A percentile compares a stretch with the other conserved stretches of the same genome.
Conservation (phyloP, 257 asterid genomes). For the Ballota nigra region DNA sequence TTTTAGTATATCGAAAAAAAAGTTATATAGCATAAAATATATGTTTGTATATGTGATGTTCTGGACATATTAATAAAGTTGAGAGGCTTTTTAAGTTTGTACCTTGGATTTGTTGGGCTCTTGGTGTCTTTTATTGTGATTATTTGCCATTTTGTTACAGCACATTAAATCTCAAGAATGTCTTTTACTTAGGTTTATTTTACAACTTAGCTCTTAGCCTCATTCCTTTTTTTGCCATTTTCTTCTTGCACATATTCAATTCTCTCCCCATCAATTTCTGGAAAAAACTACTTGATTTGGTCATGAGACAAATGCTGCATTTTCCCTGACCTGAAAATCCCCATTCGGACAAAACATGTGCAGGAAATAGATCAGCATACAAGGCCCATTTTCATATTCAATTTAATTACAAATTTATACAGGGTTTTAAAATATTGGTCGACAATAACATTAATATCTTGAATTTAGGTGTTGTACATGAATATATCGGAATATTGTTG, state of each 20-base stretch:
- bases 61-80: constrained; percentile 42
- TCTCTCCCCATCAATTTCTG: constrained; percentile 11
- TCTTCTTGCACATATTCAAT: constrained; percentile 31
- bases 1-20: not conserved
- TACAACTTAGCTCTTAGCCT: constrained; percentile 43
- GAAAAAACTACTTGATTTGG: constrained; percentile 24
- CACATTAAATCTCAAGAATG: constrained; percentile 40
- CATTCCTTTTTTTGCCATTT: constrained; percentile 30
- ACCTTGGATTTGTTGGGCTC: constrained; percentile 61
- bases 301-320: constrained; percentile 24
- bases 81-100: constrained; percentile 39
- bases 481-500: too few relatives aligned
- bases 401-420: not conserved
- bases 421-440: not conserved
- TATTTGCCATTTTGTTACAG: constrained; percentile 37
- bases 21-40: too few relatives aligned
- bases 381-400: not conserved
- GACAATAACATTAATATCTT: not conserved
- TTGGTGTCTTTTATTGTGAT: constrained; percentile 49
- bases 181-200: constrained; percentile 41
- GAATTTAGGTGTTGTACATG: not conserved
- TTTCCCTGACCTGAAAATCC: constrained; percentile 14
- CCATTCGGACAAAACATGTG: constrained; percentile 8
- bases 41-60: too few relatives aligned
- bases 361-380: not conserved